phyloP scores from a whole-genome alignment of 371 early-diverging fungal genomes.

The Chytridium lagenaria region DNA sequence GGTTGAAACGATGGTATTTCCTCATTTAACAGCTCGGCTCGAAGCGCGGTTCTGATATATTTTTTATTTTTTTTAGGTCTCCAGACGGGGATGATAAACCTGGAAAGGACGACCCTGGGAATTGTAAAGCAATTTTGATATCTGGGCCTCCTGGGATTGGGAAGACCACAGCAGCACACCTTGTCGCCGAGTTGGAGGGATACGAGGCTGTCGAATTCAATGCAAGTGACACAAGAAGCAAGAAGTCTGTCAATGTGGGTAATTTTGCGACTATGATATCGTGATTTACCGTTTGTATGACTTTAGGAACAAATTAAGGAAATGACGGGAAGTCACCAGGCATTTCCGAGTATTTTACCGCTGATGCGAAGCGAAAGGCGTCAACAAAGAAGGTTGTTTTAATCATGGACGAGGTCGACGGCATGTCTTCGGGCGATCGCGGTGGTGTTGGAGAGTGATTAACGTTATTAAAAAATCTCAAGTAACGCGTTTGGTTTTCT shows the following conservation, averaged over 20 bases:
- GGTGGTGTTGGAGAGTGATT: conserved; percentile 96
- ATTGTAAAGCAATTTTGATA: conserved; percentile 79
- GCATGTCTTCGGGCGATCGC: conserved; percentile 99
- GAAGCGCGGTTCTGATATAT: too few species aligned
- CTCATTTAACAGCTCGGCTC: too few species aligned
- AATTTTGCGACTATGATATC: not conserved
- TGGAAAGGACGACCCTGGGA: conserved; percentile 41
- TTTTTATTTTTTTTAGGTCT: too few species aligned
- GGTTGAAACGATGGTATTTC: conserved; percentile 79
- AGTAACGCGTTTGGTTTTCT: conserved; percentile 55
- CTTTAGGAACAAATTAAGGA: conserved; percentile 16
- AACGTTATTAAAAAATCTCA: conserved; percentile 89
- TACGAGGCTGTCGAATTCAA: conserved; percentile 97
- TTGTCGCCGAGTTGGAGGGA: conserved; percentile 82
- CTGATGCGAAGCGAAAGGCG: conserved; percentile 6
- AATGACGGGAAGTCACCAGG: not conserved
- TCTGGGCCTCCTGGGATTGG: conserved; percentile 99
- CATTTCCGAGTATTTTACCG: conserved; percentile 16
- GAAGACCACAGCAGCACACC: conserved; percentile 96
- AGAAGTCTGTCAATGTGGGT: conserved; percentile 77
- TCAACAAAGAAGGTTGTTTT: conserved; percentile 60
- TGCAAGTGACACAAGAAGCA: conserved; percentile 98
- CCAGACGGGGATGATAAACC: conserved; percentile 14
- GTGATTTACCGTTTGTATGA: too few species aligned
- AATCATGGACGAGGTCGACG: conserved; percentile 99